Evolutionary conservation across 371 early-diverging fungal genomes (phyloP).

Genomic region (Nosema muscidifuracis): DNA sequence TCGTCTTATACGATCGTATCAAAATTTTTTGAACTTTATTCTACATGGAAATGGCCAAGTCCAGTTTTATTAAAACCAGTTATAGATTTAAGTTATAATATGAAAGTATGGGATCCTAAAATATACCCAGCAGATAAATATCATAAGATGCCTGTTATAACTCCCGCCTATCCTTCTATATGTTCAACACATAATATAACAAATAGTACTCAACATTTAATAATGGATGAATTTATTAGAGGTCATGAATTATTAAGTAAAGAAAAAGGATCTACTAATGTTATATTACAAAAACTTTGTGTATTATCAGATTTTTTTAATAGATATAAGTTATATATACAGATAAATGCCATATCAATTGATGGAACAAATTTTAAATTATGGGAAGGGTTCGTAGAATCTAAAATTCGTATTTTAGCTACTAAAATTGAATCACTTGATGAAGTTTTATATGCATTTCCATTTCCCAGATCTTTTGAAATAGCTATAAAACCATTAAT

Average conservation of each 20-base stretch:
- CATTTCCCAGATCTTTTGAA: constrained; percentile 77
- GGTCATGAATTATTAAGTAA: constrained; percentile 37
- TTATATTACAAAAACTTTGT: constrained; percentile 66
- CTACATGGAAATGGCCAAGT: constrained; percentile 90
- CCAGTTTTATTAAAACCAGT: constrained; percentile 84
- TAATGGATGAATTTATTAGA: constrained; percentile 71
- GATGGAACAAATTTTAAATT: constrained; percentile 35
- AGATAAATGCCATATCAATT: constrained; percentile 67
- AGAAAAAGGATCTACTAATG: constrained; percentile 25
- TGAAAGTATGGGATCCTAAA: constrained; percentile 94
- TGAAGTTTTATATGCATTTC: constrained; percentile 72
- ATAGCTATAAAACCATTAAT: constrained; percentile 52
- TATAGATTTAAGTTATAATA: constrained; percentile 77
- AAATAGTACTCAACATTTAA: constrained; percentile 74
- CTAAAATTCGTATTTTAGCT: constrained; percentile 78
- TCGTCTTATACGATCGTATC: constrained; percentile 74
- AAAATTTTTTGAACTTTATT: constrained; percentile 80
- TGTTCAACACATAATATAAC: constrained; percentile 97
- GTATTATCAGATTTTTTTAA: constrained; percentile 78
- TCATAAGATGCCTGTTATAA: constrained; percentile 97
- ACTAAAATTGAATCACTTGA: constrained; percentile 75
- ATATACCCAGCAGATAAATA: constrained; percentile 74
- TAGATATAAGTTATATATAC: constrained; percentile 78
- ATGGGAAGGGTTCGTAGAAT: constrained; percentile 82
- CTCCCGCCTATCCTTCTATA: constrained; percentile 98